Evolutionary conservation across 1,284 basidiomycete genomes (phyloP).

Genomic region (Malassezia pachydermatis): DNA sequence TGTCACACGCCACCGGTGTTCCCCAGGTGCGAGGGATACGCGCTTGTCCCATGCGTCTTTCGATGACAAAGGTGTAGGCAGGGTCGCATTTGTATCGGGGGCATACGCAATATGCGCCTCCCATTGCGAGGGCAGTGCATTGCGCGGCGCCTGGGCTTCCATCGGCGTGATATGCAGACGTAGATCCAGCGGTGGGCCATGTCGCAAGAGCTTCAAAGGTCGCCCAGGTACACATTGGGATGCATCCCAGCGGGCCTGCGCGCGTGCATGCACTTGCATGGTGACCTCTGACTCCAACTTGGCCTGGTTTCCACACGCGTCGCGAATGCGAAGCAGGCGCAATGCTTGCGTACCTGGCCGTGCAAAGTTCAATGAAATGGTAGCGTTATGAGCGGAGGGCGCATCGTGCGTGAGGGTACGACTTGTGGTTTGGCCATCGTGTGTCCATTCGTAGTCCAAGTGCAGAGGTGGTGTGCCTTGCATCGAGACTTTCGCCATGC

Average conservation of each 20-base stretch:
- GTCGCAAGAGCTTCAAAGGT: slow-evolving; percentile 63
- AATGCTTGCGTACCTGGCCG: slow-evolving; percentile 32
- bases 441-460: slow-evolving; percentile 24
- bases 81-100: slow-evolving; percentile 22
- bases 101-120: slow-evolving; percentile 23
- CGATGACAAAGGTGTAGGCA: slow-evolving; percentile 11
- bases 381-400: not conserved
- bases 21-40: slow-evolving; percentile 16
- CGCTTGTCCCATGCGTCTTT: slow-evolving; percentile 18
- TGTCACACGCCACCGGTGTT: slow-evolving; percentile 16
- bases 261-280: slow-evolving; percentile 65
- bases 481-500: slow-evolving; percentile 28
- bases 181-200: slow-evolving; percentile 18
- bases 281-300: not conserved
- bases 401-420: slow-evolving; percentile 8
- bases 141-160: not conserved
- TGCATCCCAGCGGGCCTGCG: slow-evolving; percentile 62
- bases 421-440: too few species aligned
- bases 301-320: slow-evolving; percentile 40
- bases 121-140: not conserved
- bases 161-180: slow-evolving; percentile 15
- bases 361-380: slow-evolving; percentile 24
- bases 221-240: slow-evolving; percentile 59
- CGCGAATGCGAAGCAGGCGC: slow-evolving; percentile 30
- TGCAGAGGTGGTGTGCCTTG: slow-evolving; percentile 36